phyloP scores from a whole-genome alignment of 2,329 filamentous ascomycete species.

The Pseudogymnoascus sp. region DNA sequence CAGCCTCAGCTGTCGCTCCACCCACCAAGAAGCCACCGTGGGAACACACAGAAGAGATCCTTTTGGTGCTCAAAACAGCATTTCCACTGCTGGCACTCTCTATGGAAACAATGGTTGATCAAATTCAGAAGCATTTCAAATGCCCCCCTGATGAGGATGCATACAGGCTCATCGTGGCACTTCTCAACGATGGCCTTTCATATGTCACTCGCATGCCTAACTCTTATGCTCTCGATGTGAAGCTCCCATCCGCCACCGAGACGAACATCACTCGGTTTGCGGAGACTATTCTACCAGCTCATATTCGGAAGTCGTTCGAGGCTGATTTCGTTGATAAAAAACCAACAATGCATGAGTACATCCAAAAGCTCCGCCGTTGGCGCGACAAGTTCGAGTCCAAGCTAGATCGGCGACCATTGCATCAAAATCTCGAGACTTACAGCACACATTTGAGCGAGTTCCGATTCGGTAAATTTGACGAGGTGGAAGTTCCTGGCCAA shows the following conservation, averaged over 20 bases:
- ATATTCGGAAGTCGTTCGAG: constrained; percentile 95
- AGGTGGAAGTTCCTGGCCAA: constrained; percentile 94
- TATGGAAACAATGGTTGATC: constrained; percentile 99
- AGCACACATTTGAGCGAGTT: constrained; percentile 93
- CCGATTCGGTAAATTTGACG: constrained; percentile 94
- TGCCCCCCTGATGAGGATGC: constrained; percentile 97
- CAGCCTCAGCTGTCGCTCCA: constrained; percentile 20
- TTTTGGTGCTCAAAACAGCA: constrained; percentile 89
- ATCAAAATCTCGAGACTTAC: constrained; percentile 59
- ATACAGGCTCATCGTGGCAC: constrained; percentile 90
- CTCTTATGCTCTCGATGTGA: constrained; percentile 83
- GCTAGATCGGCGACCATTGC: constrained; percentile 69
- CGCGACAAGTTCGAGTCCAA: constrained; percentile 97
- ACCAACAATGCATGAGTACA: constrained; percentile 97
- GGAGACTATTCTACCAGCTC: constrained; percentile 85
- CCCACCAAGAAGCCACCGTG: constrained; percentile 66
- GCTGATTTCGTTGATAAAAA: constrained; percentile 93
- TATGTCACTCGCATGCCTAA: constrained; percentile 83
- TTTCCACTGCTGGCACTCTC: constrained; percentile 92
- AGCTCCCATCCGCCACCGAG: constrained; percentile 82
- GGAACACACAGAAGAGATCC: constrained; percentile 94
- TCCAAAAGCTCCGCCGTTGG: constrained; percentile 92
- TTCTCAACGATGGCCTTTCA: constrained; percentile 89
- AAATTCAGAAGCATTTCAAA: constrained; percentile 98
- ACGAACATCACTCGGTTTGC: constrained; percentile 95